Conservation (phyloP, 164 flowering plant genomes). For the Vitis rotundifolia region DNA sequence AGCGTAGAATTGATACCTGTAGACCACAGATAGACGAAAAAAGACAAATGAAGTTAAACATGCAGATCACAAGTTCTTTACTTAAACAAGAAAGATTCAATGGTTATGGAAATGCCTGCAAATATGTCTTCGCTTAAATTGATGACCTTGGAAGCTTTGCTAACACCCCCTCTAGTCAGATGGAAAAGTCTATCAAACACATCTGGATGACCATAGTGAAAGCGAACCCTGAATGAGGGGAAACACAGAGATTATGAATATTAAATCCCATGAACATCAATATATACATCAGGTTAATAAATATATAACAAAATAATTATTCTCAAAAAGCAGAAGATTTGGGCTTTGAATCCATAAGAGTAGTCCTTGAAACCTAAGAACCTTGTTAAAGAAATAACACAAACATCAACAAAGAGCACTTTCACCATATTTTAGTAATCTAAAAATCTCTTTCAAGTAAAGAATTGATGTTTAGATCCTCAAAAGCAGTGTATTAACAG, state of each 20-base stretch:
- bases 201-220: constrained; percentile 75
- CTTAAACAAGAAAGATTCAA: too few species aligned
- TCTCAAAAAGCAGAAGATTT: neutral
- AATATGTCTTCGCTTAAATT: constrained; percentile 69
- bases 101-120: constrained; percentile 40
- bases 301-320: neutral
- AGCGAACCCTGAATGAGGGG: constrained; percentile 50
- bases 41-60: neutral
- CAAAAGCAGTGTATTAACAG: too few species aligned
- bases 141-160: constrained; percentile 63
- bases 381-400: too few species aligned
- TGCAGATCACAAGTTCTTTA: too few species aligned
- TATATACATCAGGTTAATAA: neutral
- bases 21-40: neutral
- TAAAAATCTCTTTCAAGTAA: too few species aligned
- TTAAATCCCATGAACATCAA: neutral
- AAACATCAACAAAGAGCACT: too few species aligned
- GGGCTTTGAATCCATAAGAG: too few species aligned
- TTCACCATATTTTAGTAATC: too few species aligned
- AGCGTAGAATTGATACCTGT: constrained; percentile 72
- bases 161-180: constrained; percentile 65
- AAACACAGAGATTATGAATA: constrained; percentile 9
- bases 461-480: too few species aligned
- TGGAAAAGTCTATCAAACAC: constrained; percentile 68
- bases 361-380: too few species aligned